phyloP scores from a whole-genome alignment of 768 basidiomycete species.

The Paxillus ammoniavirescens region DNA sequence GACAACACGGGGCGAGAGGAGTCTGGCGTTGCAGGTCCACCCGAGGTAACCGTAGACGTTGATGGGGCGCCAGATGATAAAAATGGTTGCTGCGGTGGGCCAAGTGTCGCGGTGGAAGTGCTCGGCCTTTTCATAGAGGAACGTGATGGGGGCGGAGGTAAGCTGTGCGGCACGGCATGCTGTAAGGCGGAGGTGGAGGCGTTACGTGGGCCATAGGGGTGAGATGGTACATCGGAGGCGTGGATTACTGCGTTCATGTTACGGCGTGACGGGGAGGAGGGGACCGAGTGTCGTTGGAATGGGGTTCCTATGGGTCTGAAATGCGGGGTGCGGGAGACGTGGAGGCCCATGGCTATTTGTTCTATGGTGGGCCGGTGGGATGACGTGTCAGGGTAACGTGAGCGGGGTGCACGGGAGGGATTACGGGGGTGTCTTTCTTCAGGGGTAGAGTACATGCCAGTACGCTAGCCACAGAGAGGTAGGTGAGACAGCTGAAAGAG shows the following conservation, averaged over 20 bases:
- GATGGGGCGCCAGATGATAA: conserved; percentile 20
- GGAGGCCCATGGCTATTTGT: conserved; percentile 81
- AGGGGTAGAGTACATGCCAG: conserved; percentile 42
- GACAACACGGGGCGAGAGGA: conserved; percentile 33
- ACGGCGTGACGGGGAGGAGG: conserved; percentile 16
- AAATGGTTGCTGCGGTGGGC: conserved; percentile 16
- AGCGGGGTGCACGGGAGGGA: conserved; percentile 34
- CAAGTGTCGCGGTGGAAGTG: conserved; percentile 19
- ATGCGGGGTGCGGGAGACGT: conserved; percentile 75
- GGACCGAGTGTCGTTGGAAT: conserved; percentile 17
- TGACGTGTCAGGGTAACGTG: conserved; percentile 39
- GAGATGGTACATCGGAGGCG: conserved; percentile 11
- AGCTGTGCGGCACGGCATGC: conserved; percentile 25
- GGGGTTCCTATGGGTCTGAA: conserved; percentile 40
- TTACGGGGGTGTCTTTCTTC: conserved; percentile 35
- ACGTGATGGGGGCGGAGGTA: conserved; percentile 57
- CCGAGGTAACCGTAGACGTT: conserved; percentile 38
- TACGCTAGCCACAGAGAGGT: conserved; percentile 18
- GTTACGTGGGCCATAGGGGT: conserved; percentile 29
- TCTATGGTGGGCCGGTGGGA: conserved; percentile 60
- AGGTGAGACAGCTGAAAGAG: conserved; percentile 6
- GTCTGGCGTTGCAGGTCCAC: conserved; percentile 21
- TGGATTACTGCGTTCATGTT: conserved; percentile 28
- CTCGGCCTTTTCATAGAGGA: conserved; percentile 64
- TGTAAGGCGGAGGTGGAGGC: conserved; percentile 22